Evolutionary conservation across 1,284 basidiomycete genomes (phyloP).

Genomic region (Singerocomus inundabilis): DNA sequence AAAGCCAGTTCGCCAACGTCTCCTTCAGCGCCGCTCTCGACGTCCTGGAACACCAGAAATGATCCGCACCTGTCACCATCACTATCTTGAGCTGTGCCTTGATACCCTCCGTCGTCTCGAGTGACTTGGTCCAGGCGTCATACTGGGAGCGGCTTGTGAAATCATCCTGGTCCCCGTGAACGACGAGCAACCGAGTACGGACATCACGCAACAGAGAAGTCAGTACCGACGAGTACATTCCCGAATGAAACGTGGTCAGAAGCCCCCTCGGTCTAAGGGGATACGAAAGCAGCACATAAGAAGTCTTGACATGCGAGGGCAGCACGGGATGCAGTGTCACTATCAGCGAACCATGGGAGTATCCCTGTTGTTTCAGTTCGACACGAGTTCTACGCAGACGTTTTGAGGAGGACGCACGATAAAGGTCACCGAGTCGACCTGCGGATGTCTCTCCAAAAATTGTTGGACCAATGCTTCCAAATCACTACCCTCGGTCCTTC

Average conservation of each 20-base stretch:
- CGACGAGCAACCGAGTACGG: constrained; percentile 52
- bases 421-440: constrained; percentile 49
- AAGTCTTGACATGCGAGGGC: constrained; percentile 46
- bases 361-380: constrained; percentile 50
- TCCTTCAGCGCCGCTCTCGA: constrained; percentile 21
- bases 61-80: constrained; percentile 42
- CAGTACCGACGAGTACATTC: constrained; percentile 50
- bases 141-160: constrained; percentile 63
- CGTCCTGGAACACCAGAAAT: constrained; percentile 43
- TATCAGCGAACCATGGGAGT: constrained; percentile 77
- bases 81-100: constrained; percentile 26
- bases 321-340: constrained; percentile 59
- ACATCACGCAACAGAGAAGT: constrained; percentile 45
- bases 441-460: constrained; percentile 44
- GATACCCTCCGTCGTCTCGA: constrained; percentile 32
- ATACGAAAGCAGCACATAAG: constrained; percentile 74
- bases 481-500: constrained; percentile 64
- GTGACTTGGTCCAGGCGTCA: constrained; percentile 48
- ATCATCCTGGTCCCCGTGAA: constrained; percentile 71
- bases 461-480: constrained; percentile 59
- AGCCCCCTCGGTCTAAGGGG: constrained; percentile 67
- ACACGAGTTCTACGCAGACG: neutral
- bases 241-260: constrained; percentile 65
- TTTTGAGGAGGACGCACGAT: constrained; percentile 41
- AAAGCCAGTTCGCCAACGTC: constrained; percentile 24